Percentiles rank a stretch among this genome's conserved stretches.
These are phyloP conservation scores for Astragalus membranaceus DNA, from an alignment of 306 rosid genomes.

Conservation along the genomic window DNA sequence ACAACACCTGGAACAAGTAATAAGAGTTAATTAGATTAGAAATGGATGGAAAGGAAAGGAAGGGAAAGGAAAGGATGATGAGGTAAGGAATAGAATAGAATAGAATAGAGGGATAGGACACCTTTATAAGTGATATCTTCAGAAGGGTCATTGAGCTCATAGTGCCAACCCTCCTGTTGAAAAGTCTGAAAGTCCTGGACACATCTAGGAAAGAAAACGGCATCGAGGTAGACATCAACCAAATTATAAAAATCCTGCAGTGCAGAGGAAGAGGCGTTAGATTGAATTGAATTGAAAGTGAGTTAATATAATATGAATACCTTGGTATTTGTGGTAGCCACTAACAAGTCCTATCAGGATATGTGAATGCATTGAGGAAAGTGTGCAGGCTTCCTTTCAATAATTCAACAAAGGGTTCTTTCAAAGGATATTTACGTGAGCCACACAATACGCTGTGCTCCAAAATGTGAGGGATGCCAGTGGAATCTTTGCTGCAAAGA, in stretches of 20 bases:
- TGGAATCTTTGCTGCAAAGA: slow-evolving; percentile 71
- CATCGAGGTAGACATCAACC: slow-evolving; percentile 95
- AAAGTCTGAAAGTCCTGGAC: slow-evolving; percentile 78
- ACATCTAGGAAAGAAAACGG: slow-evolving; percentile 94
- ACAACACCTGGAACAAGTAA: slow-evolving; percentile 71
- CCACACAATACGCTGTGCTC: slow-evolving; percentile 97
- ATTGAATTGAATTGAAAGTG: not conserved
- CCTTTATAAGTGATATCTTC: slow-evolving; percentile 91
- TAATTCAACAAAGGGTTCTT: slow-evolving; percentile 92
- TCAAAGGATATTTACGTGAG: slow-evolving; percentile 88
- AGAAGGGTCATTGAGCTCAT: slow-evolving; percentile 86
- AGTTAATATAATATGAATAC: slow-evolving; percentile 20
- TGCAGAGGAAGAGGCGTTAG: slow-evolving; percentile 19
- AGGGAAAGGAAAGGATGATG: too few species aligned
- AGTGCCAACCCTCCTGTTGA: slow-evolving; percentile 99
- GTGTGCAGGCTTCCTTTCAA: slow-evolving; percentile 90
- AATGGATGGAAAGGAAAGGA: not conserved
- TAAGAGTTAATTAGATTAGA: not conserved
- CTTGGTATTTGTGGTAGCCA: slow-evolving; percentile 91
- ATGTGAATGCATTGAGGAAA: slow-evolving; percentile 91
- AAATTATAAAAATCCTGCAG: slow-evolving; percentile 86
- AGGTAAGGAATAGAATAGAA: not conserved
- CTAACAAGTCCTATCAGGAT: slow-evolving; percentile 98
- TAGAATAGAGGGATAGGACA: not conserved
- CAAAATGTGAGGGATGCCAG: slow-evolving; percentile 96